These are phyloP conservation scores for Ustulina deusta DNA, from an alignment of 2,329 filamentous ascomycete genomes.

Conservation along the genomic window DNA sequence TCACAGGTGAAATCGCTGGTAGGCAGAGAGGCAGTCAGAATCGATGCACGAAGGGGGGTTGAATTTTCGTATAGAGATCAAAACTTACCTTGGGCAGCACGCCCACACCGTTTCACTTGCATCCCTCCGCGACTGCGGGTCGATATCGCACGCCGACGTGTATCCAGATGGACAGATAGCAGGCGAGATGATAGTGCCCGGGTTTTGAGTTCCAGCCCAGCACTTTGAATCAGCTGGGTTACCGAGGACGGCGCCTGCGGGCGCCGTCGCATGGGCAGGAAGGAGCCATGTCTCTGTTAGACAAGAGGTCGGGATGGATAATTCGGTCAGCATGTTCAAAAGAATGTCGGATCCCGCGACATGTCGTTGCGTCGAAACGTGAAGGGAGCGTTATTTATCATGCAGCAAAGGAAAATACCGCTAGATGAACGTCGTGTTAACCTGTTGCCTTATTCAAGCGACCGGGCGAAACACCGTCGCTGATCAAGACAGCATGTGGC, in stretches of 20 bases:
- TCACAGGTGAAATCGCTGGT: slow-evolving; percentile 4
- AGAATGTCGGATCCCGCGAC: too few relatives aligned
- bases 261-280: neutral
- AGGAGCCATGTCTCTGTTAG: slow-evolving; percentile 25
- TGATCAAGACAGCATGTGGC: too few relatives aligned
- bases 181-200: slow-evolving; percentile 8
- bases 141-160: slow-evolving; percentile 14
- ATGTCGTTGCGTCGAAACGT: too few relatives aligned
- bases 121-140: neutral
- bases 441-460: too few relatives aligned
- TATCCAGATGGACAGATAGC: slow-evolving; percentile 25
- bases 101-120: slow-evolving; percentile 22
- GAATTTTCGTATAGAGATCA: neutral
- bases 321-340: slow-evolving; percentile 13
- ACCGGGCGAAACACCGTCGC: too few relatives aligned
- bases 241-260: slow-evolving; percentile 1
- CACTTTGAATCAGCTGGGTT: slow-evolving; percentile 16
- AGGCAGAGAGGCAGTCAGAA: neutral
- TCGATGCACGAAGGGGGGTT: too few relatives aligned
- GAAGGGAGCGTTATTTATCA: too few relatives aligned
- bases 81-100: slow-evolving; percentile 21
- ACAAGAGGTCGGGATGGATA: slow-evolving; percentile 20
- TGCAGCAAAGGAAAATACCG: too few relatives aligned
- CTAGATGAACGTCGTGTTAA: too few relatives aligned
- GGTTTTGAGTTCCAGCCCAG: slow-evolving; percentile 5